Evolutionary conservation across 306 rosid species (phyloP), one percentile per base, ranked within the genome.

Genomic region (Fragaria vesca): DNA sequence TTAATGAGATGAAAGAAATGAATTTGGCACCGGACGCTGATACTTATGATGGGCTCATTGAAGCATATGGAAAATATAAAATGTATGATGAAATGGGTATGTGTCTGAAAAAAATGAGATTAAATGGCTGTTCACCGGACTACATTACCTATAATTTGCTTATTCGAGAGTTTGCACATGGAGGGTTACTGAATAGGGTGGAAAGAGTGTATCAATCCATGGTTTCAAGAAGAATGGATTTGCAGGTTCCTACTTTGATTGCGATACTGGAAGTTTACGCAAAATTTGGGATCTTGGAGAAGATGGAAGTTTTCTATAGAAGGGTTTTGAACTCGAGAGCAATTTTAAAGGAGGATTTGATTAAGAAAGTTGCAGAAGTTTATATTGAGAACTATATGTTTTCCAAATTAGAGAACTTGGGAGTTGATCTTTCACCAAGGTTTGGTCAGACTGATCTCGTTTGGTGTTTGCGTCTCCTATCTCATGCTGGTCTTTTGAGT

Each of bases 251-350:
- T 60, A 90, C 91, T 32, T 79, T 87, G 72, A 79, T 89, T 79
- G 90, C 88, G 9, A 89, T 92, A 93, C 85, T 90, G 8, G 91
- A 90, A 82, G 88, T 87, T 85, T 92, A 92, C 76, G 83, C 88
- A 24, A 89, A 81, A 85, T 90, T 87, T 78, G 89, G 88, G 76
- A 83, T 92, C 66, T 72, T 92, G 78, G 86, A 79, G 47, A 90
- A 90, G 91, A 92, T 92, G 96, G 92, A 92, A 69, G 85, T 67
- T 43, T 66, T 86, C 74, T 92, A 87, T 71, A 51, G 62, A 61
- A 90, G 80, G 74, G 71, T 87, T 60, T 13, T 85, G 79, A 79
- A 83, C 74, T 84, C 87, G 2, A 80, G 83, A 77, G 86, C 77
- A 76, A 70, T 81, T 83, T 32, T 89, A 66, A 76, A 78, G 50